Evolutionary conservation across 805 yeast genomes (phyloP), one percentile per base, ranked within the genome.

Genomic region (Starmerella cellae): DNA sequence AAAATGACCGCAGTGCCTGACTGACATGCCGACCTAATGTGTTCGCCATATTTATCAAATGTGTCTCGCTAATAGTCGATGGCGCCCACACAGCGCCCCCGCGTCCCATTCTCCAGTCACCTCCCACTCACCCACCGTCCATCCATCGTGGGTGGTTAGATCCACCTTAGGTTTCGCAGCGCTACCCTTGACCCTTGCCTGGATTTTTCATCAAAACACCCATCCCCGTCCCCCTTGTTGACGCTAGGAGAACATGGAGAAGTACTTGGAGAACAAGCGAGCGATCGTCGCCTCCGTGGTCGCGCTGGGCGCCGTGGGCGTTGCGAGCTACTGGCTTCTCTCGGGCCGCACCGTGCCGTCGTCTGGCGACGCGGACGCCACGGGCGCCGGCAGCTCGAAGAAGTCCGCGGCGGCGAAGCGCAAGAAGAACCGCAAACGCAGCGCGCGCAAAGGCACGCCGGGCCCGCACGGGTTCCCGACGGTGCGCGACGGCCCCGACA

Each of bases 281-380:
- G 81, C 79, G 32, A 68, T 80, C 42, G 63, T 74, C 26, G 71
- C 79, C 36, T 68, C 83, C 10, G 71, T 76, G 6, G 70, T 76
- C 47, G 80, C 80, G 39, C 74, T 75, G 45, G 71, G 74, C 39
- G 70, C 78, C 30, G 82, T 78, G 24, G 70, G 73, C 28, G 76
- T 79, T 43, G 79, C 82, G 9, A 75, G 71, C 52, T 65, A 67
- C 47, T 71, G 69, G 52, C 67, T 44, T 34, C 29, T 37, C 27
- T 21, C 47, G 16, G 29, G 39, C 19, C n/a, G 37, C 30, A 27
- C 23, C 8, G 32, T 18, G 14, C 37, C 42, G 20, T 5, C 41
- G 5, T 13, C 11, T 10, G 30, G 21, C 10, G 27, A 17, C 5
- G 28, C 26, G n/a, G 39, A 16, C 3, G 34, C 40, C 20, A 30